phyloP scores from a whole-genome alignment of 257 asterid genomes.

The Echites panduratus region DNA sequence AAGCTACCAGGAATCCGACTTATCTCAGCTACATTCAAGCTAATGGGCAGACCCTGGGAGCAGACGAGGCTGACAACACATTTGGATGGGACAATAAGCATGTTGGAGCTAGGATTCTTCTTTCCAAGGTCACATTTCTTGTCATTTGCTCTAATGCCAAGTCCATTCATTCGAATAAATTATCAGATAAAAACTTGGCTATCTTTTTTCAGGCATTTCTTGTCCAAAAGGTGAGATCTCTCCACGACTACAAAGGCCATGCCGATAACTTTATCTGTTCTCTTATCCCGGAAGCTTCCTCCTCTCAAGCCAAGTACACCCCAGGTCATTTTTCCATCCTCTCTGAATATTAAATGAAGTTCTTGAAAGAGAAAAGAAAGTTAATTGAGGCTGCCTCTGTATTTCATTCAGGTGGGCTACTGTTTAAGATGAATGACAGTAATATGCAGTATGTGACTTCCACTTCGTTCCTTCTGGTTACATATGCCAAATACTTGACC shows the following conservation, averaged over 20 bases:
- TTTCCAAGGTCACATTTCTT: conserved; percentile 59
- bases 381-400: background rate
- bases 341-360: background rate
- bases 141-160: background rate
- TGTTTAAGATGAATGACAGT: conserved; percentile 88
- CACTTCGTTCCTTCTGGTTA: conserved; percentile 66
- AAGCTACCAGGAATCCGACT: conserved; percentile 66
- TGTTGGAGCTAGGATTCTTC: conserved; percentile 91
- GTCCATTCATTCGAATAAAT: background rate
- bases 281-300: conserved; percentile 66
- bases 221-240: conserved; percentile 74
- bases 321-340: conserved; percentile 38
- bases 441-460: conserved; percentile 95
- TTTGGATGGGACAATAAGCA: conserved; percentile 99
- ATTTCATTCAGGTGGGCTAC: conserved; percentile 63
- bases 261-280: conserved; percentile 94
- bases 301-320: conserved; percentile 77
- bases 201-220: conserved; percentile 64
- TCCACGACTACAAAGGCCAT: conserved; percentile 87
- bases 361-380: background rate
- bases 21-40: conserved; percentile 78
- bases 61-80: conserved; percentile 77
- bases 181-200: background rate
- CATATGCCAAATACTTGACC: conserved; percentile 88
- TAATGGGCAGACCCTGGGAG: conserved; percentile 88